Percentiles rank a stretch among this genome's conserved stretches.
Evolutionary conservation across 169 alveolate genomes (phyloP).

Genomic region (Plasmodium blacklocki): DNA sequence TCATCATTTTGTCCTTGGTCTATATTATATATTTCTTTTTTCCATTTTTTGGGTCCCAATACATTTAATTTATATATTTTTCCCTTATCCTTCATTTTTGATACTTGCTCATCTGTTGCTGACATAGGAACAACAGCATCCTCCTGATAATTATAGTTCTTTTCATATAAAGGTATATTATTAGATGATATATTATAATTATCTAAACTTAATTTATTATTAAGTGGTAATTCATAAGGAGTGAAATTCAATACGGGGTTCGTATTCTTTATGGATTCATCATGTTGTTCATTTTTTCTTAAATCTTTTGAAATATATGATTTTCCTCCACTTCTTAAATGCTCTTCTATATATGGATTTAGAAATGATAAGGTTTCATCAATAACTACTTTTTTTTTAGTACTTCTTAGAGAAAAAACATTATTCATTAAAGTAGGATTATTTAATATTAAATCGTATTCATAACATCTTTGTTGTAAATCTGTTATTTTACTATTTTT

Average conservation of each 20-base stretch:
- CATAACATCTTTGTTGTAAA: slow-evolving; percentile 73
- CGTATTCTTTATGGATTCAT: slow-evolving; percentile 22
- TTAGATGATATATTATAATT: slow-evolving; percentile 17
- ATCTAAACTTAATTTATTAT: slow-evolving; percentile 31
- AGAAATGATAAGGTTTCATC: slow-evolving; percentile 59
- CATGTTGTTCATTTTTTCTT: slow-evolving; percentile 29
- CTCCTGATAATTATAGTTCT: slow-evolving; percentile 11
- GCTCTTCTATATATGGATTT: slow-evolving; percentile 58
- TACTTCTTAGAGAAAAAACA: slow-evolving; percentile 27
- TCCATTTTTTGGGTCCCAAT: slow-evolving; percentile 77
- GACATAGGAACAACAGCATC: slow-evolving; percentile 8
- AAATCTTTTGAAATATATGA: slow-evolving; percentile 50
- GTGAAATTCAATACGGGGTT: slow-evolving; percentile 50
- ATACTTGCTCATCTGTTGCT: neutral
- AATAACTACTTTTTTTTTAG: slow-evolving; percentile 24
- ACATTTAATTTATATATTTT: slow-evolving; percentile 54
- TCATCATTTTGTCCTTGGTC: slow-evolving; percentile 10
- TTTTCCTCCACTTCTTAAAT: slow-evolving; percentile 71
- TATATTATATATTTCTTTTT: slow-evolving; percentile 17
- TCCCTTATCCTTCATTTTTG: slow-evolving; percentile 36
- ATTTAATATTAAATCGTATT: slow-evolving; percentile 54
- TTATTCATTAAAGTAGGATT: slow-evolving; percentile 58
- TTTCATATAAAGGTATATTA: slow-evolving; percentile 17
- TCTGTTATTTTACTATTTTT: slow-evolving; percentile 56
- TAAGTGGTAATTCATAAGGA: slow-evolving; percentile 72